Evolutionary conservation across 2,329 filamentous ascomycete genomes (phyloP).

Genomic region (Claviceps sp.): DNA sequence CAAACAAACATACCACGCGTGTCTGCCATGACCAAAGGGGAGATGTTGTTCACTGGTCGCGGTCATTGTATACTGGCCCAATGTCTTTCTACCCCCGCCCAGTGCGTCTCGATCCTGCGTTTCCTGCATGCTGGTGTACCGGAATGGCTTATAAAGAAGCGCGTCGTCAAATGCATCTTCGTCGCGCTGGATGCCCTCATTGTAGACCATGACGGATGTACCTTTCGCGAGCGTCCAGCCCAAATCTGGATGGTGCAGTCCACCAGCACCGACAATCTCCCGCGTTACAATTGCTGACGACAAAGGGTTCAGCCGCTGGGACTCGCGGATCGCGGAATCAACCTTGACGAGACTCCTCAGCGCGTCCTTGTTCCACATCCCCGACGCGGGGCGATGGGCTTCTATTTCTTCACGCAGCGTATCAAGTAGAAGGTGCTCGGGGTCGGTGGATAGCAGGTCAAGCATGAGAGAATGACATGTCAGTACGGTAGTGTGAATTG

Average conservation of each 20-base stretch:
- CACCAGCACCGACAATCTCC: constrained; percentile 29
- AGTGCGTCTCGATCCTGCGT: constrained; percentile 17
- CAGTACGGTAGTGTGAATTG: constrained; percentile 43
- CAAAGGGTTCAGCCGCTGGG: constrained; percentile 35
- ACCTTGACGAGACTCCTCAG: constrained; percentile 29
- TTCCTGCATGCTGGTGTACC: constrained; percentile 31
- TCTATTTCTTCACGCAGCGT: constrained; percentile 29
- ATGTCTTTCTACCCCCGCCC: constrained; percentile 15
- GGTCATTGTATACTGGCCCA: constrained; percentile 30
- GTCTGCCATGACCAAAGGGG: constrained; percentile 43
- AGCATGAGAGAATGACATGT: constrained; percentile 34
- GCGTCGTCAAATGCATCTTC: constrained; percentile 28
- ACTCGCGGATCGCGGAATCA: constrained; percentile 41
- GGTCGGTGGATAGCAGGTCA: constrained; percentile 29
- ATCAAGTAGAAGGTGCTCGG: constrained; percentile 21
- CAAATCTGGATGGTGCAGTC: constrained; percentile 24
- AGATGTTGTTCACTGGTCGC: constrained; percentile 37
- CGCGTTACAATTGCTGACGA: constrained; percentile 31
- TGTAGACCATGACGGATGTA: constrained; percentile 27
- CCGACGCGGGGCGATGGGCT: constrained; percentile 13
- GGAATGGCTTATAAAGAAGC: constrained; percentile 32
- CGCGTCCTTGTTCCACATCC: constrained; percentile 31
- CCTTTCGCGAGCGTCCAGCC: constrained; percentile 26
- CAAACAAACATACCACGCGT: constrained; percentile 26
- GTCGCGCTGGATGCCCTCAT: constrained; percentile 33